Evolutionary conservation across 2,329 filamentous ascomycete genomes (phyloP), one percentile per base, ranked within the genome.

Genomic region (Drechslerella dactyloides): DNA sequence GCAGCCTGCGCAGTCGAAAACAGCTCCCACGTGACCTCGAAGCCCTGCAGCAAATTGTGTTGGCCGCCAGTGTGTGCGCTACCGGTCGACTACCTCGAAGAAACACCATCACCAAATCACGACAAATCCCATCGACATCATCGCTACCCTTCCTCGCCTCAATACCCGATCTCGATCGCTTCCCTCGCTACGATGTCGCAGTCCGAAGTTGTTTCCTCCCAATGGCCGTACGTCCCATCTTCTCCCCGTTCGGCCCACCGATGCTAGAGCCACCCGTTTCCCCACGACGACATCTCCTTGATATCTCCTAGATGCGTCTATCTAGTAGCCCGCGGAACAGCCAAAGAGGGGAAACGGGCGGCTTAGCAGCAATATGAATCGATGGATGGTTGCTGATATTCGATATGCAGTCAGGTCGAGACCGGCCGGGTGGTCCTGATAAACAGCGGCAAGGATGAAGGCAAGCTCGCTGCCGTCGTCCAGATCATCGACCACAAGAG

Each of bases 401-500:
- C 11, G 50, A 10, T 46, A 15, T 56, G 37, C 92, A 93, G 93
- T 86, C 87, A 92, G 84, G 93, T 99, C 82, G 93, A 99, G 89
- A 91, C 97, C 83, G 94, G 94, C 88, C 92, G 94, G 82, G 88
- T 99, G 81, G 89, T 96, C 82, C 88, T 96, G 82, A 89, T 97
- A 85, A 89, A 91, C 83, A 84, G 86, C 81, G 90, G 92, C 81
- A 88, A 89, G 79, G 90, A 84, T 85, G 84, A 85, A 78, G 93
- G 93, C 85, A 90, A 90, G 82, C 87, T 97, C 79, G 96, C 93
- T 80, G 85, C 89, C 80, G 93, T 99, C 81, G 92, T 96, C 84
- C 93, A 99, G 89, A 97, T 99, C 84, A 94, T 99, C 85, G 94
- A 99, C 85, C 93, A 99, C 90, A 97, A 96, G 88, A 92, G 94